Evolutionary conservation across 2,329 filamentous ascomycete genomes (phyloP).

Genomic region (Exophiala phaeomuriformis): DNA sequence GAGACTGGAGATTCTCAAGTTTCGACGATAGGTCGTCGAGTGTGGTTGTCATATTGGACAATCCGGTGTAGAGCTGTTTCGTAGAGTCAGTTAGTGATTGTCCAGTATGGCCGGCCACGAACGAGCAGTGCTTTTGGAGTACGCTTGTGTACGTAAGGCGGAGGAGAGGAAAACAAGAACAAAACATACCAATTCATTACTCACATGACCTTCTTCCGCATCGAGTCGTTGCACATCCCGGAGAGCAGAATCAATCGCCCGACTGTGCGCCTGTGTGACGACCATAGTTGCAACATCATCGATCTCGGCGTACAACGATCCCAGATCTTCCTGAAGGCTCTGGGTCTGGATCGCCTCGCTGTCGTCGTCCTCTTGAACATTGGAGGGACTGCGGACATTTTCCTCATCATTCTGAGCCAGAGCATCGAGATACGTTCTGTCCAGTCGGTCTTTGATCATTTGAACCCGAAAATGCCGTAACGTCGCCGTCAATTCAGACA

Average conservation of each 20-base stretch:
- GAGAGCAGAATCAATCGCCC: conserved; percentile 3
- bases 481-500: conserved; percentile 7
- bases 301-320: conserved; percentile 22
- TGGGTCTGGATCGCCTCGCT: background rate
- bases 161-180: background rate
- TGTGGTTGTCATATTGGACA: conserved; percentile 8
- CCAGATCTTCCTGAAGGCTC: conserved; percentile 15
- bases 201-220: background rate
- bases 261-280: conserved; percentile 17
- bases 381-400: too few relatives aligned
- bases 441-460: conserved; percentile 19
- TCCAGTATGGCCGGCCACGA: too few relatives aligned
- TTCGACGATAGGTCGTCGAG: conserved; percentile 4
- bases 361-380: too few relatives aligned
- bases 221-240: background rate
- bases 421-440: too few relatives aligned
- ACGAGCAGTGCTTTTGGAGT: too few relatives aligned
- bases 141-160: background rate
- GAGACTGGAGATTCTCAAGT: conserved; percentile 14
- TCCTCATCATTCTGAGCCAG: too few relatives aligned
- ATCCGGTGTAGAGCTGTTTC: conserved; percentile 4
- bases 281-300: conserved; percentile 23
- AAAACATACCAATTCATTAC: conserved; percentile 4
- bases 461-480: conserved; percentile 14
- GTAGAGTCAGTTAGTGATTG: background rate